Evolutionary conservation across 2,329 filamentous ascomycete species (phyloP), one percentile per base, ranked within the genome.

Genomic region (Madurella fahalii): DNA sequence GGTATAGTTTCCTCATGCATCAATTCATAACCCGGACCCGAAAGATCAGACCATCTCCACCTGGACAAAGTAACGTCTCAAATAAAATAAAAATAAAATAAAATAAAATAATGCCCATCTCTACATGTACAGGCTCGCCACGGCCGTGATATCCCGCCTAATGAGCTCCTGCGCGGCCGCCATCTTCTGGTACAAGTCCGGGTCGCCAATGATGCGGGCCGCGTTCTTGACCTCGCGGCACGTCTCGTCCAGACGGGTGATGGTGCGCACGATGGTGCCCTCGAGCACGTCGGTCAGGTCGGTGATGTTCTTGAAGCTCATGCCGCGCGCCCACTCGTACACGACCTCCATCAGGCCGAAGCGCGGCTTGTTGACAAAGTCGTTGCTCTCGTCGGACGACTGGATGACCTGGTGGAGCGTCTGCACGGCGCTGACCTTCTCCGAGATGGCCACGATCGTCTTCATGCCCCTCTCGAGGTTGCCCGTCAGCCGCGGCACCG

Each of bases 241-340:
- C 9, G 91, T 96, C 79, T 99, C 94, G 66, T 99, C 94, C 54
- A 99, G 76, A 25, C 94, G 78, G 41, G 91, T 95, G 63, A 99
- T 97, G 2, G 94, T 93, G 50, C 94, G 79, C 46, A 99, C 94
- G 73, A 99, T 97, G 0, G 94, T 97, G 1, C 94, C 94, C 72
- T 99, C 94, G 65, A 97, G 84, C 54, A 99, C 92, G 69, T 97
- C 93, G 8, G 94, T 99, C 67, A 99, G 74, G 62, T 93, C 89
- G 0, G 93, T 97, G 63, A 99, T 99, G 61, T 94, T 93, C 73
- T 95, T 95, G 79, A 99, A 99, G 50, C 89, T 93, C 90, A 97
- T 97, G 25, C 94, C 94, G 47, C 90, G 80, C 9, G 94, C 94
- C 94, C 94, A 99, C 71, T 99, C 94, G 69, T 97, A 96, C 34